Evolutionary conservation across 257 asterid genomes (phyloP).

Genomic region (Voacanga thouarsii): DNA sequence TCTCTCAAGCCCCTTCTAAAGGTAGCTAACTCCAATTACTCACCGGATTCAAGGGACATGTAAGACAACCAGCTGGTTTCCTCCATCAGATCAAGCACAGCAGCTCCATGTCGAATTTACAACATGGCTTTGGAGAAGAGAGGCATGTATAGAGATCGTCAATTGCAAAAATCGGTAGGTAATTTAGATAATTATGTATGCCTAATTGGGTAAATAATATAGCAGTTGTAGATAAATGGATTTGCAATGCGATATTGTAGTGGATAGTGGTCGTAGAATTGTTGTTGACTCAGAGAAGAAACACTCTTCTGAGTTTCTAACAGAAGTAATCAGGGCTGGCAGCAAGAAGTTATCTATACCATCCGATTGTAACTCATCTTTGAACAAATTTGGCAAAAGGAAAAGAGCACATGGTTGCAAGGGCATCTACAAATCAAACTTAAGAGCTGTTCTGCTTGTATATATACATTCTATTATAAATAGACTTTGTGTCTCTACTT

Average conservation of each 20-base stretch:
- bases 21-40: too few relatives aligned
- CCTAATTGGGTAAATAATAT: constrained; percentile 30
- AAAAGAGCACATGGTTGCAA: constrained; percentile 15
- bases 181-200: too few relatives aligned
- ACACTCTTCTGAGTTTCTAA: constrained; percentile 1
- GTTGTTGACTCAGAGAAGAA: constrained; percentile 14
- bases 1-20: too few relatives aligned
- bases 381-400: constrained; percentile 25
- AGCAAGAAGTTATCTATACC: constrained; percentile 6
- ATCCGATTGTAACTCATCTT: constrained; percentile 5
- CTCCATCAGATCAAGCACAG: too few relatives aligned
- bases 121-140: constrained; percentile 22
- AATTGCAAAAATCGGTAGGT: constrained; percentile 25
- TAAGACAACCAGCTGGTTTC: too few relatives aligned
- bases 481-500: too few relatives aligned
- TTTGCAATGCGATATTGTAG: constrained; percentile 13
- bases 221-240: constrained; percentile 27
- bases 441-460: constrained; percentile 6
- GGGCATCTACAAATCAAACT: constrained; percentile 12
- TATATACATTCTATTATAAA: too few relatives aligned
- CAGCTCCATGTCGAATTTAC: constrained; percentile 33
- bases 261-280: constrained; percentile 21
- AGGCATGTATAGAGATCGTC: constrained; percentile 21
- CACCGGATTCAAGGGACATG: too few relatives aligned
- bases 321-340: constrained; percentile 3